These are phyloP conservation scores for Metarhizium brunneum DNA, from an alignment of 2,329 filamentous ascomycete species.

Conservation along the genomic window DNA sequence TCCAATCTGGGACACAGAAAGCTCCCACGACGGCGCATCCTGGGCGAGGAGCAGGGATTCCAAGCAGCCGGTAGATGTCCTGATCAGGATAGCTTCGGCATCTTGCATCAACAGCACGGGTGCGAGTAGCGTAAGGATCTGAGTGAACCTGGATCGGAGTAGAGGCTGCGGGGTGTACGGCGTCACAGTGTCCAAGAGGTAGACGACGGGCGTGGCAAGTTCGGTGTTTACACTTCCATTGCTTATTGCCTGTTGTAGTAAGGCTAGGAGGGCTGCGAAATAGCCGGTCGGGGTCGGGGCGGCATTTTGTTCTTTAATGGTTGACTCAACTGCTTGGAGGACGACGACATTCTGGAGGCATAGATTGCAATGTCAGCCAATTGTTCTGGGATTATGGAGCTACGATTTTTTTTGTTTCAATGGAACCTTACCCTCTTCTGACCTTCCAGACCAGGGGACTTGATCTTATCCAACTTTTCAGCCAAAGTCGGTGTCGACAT, in stretches of 20 bases:
- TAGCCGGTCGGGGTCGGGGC: constrained; percentile 81
- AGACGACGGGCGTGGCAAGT: constrained; percentile 77
- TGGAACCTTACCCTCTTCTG: constrained; percentile 75
- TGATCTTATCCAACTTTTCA: constrained; percentile 95
- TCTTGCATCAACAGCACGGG: constrained; percentile 72
- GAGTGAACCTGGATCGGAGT: constrained; percentile 87
- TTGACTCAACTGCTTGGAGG: constrained; percentile 85
- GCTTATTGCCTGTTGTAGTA: constrained; percentile 69
- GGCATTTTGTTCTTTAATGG: constrained; percentile 78
- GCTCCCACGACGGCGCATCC: constrained; percentile 78
- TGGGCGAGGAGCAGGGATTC: constrained; percentile 88
- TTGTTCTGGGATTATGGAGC: constrained; percentile 1
- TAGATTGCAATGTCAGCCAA: not conserved
- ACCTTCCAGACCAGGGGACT: constrained; percentile 90
- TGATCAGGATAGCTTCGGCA: constrained; percentile 77
- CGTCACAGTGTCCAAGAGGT: constrained; percentile 88
- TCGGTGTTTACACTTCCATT: constrained; percentile 68
- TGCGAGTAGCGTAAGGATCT: constrained; percentile 80
- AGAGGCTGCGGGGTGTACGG: constrained; percentile 77
- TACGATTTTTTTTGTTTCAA: not conserved
- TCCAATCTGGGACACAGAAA: constrained; percentile 72
- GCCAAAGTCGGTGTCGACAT: constrained; percentile 44
- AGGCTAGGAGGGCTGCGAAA: constrained; percentile 86
- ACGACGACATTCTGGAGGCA: constrained; percentile 65
- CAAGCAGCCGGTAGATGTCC: constrained; percentile 84